phyloP scores from a whole-genome alignment of 129 eudicot genomes.

The Lactuca saligna region DNA sequence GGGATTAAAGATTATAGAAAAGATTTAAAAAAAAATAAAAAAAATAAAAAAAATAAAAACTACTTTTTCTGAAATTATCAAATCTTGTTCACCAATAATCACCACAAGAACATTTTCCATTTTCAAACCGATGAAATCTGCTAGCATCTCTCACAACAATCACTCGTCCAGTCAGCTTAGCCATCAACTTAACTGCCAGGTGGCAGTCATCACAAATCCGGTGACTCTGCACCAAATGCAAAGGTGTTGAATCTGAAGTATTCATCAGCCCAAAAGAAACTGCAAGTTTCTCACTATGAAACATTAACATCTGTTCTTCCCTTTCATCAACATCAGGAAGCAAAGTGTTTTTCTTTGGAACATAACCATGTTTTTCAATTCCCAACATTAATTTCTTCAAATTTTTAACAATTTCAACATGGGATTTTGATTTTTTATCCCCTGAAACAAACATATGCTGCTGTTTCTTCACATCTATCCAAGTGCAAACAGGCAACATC shows the following conservation, averaged over 20 bases:
- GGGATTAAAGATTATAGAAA: no score
- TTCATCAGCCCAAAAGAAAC: slow-evolving; percentile 68
- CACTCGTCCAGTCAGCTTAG: slow-evolving; percentile 50
- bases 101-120: slow-evolving; percentile 83
- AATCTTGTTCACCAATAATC: slow-evolving; percentile 73
- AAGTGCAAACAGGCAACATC: slow-evolving; percentile 67
- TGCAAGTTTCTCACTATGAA: slow-evolving; percentile 84
- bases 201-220: slow-evolving; percentile 87
- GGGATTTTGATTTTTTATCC: slow-evolving; percentile 43
- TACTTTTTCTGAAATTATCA: no score
- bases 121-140: slow-evolving; percentile 71
- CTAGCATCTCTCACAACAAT: slow-evolving; percentile 82
- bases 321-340: slow-evolving; percentile 88
- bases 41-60: no score
- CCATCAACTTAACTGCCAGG: slow-evolving; percentile 54
- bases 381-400: slow-evolving; percentile 53
- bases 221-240: slow-evolving; percentile 87
- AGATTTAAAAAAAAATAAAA: no score
- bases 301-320: slow-evolving; percentile 48
- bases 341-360: slow-evolving; percentile 46
- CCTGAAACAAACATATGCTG: slow-evolving; percentile 55
- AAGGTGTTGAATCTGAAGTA: slow-evolving; percentile 43
- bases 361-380: slow-evolving; percentile 57
- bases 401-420: slow-evolving; percentile 46
- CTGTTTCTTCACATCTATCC: slow-evolving; percentile 83